Evolutionary conservation across 352 stramenopile genomes (phyloP).

Genomic region (Globisporangium perplexum): DNA sequence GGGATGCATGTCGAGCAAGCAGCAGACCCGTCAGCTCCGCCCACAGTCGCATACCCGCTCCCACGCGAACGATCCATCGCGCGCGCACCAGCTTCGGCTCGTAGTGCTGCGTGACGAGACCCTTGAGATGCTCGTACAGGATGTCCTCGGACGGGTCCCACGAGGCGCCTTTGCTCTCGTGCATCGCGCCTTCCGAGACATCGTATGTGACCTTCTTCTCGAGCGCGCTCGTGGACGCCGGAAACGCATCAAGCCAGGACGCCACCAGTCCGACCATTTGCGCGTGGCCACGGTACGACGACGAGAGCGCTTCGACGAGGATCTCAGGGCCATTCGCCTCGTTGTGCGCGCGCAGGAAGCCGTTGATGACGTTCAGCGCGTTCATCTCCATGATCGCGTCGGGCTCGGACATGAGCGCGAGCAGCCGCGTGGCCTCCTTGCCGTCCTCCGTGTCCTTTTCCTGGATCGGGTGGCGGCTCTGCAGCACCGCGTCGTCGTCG

Average conservation of each 20-base stretch:
- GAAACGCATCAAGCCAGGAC: conserved; percentile 71
- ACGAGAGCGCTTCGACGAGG: conserved; percentile 81
- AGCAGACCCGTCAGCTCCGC: not conserved
- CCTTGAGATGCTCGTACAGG: conserved; percentile 69
- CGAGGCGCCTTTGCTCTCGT: conserved; percentile 59
- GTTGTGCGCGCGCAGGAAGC: conserved; percentile 72
- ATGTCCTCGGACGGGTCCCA: conserved; percentile 78
- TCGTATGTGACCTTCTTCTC: conserved; percentile 79
- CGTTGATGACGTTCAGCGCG: conserved; percentile 77
- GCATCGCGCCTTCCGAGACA: conserved; percentile 52
- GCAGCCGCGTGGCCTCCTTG: conserved; percentile 63
- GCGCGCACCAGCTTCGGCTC: conserved; percentile 62
- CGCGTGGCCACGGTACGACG: conserved; percentile 79
- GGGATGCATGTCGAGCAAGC: not conserved
- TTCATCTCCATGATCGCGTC: conserved; percentile 84
- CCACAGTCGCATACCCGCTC: not conserved
- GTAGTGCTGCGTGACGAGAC: conserved; percentile 76
- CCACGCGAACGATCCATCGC: not conserved
- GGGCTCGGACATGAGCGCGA: conserved; percentile 60
- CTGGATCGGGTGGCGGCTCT: conserved; percentile 24
- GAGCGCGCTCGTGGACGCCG: conserved; percentile 45
- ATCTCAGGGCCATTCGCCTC: conserved; percentile 81
- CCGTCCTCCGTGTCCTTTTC: conserved; percentile 66
- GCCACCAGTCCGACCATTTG: conserved; percentile 86
- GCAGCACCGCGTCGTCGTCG: conserved; percentile 37